These are phyloP conservation scores for Allantophomopsis cytisporea DNA, from an alignment of 2,329 filamentous ascomycete genomes.

Conservation along the genomic window DNA sequence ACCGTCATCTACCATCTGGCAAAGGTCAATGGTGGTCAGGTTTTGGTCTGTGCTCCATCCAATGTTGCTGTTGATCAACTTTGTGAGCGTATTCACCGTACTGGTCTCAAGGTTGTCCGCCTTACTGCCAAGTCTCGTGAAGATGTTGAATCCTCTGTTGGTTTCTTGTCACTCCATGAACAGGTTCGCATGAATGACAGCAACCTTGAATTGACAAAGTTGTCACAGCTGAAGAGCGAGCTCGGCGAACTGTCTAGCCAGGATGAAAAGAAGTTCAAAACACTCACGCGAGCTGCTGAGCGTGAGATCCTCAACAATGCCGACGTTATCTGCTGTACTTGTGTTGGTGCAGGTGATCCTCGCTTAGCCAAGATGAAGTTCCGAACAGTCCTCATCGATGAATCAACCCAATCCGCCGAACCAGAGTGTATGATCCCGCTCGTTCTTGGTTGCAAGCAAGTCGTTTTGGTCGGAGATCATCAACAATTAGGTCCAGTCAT, in stretches of 20 bases:
- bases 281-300: conserved; percentile 84
- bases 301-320: conserved; percentile 90
- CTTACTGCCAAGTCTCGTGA: conserved; percentile 98
- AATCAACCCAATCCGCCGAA: conserved; percentile 95
- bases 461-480: conserved; percentile 96
- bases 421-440: conserved; percentile 98
- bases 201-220: conserved; percentile 83
- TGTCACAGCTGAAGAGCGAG: conserved; percentile 85
- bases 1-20: conserved; percentile 97
- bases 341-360: conserved; percentile 91
- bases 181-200: conserved; percentile 97
- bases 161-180: conserved; percentile 88
- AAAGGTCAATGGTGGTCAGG: conserved; percentile 88
- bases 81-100: conserved; percentile 90
- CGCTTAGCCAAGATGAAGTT: conserved; percentile 96
- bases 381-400: conserved; percentile 92
- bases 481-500: conserved; percentile 97
- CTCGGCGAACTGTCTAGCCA: conserved; percentile 84
- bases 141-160: conserved; percentile 96
- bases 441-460: conserved; percentile 94
- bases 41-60: conserved; percentile 91
- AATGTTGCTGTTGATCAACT: conserved; percentile 98
- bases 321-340: conserved; percentile 97
- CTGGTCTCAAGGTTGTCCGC: conserved; percentile 89
- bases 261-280: conserved; percentile 98